Conservation (phyloP, 768 basidiomycete genomes). For the Trametes cinnabarina region DNA sequence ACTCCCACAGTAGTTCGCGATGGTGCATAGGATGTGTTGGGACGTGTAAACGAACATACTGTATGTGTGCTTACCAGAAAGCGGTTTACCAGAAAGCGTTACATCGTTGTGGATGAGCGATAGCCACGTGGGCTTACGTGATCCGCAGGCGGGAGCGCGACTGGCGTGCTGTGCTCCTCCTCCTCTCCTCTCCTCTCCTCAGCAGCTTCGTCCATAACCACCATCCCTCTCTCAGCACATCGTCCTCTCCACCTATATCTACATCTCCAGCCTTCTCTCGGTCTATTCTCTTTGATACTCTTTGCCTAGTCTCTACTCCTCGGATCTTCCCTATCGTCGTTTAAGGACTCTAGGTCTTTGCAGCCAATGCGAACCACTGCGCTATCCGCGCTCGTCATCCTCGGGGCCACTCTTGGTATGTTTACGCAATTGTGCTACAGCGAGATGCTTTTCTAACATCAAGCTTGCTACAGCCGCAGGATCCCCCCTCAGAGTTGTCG, state of each 20-base stretch:
- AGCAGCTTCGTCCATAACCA: background rate
- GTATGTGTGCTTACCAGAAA: no score
- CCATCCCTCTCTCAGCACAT: no score
- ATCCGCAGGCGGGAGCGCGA: no score
- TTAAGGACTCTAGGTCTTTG: background rate
- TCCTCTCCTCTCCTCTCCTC: background rate
- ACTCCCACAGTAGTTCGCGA: no score
- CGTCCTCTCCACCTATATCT: background rate
- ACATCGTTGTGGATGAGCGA: no score
- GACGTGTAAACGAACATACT: no score
- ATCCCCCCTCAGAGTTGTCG: constrained; percentile 49
- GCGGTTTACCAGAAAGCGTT: no score
- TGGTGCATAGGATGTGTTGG: no score
- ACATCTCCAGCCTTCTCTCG: background rate
- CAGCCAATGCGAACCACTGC: constrained; percentile 14
- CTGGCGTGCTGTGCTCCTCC: constrained; percentile 8
- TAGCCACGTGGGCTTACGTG: no score
- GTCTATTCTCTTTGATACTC: background rate
- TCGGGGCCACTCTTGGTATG: constrained; percentile 19
- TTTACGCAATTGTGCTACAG: background rate
- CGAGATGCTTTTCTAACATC: background rate
- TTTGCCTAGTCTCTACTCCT: background rate
- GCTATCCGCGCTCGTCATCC: constrained; percentile 14
- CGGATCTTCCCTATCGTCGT: background rate
- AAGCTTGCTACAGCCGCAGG: constrained; percentile 25